Percentiles rank a stretch among this genome's conserved stretches.
Evolutionary conservation across 176 grass and related monocot species (phyloP).

Genomic region (Oryza glumipatula): DNA sequence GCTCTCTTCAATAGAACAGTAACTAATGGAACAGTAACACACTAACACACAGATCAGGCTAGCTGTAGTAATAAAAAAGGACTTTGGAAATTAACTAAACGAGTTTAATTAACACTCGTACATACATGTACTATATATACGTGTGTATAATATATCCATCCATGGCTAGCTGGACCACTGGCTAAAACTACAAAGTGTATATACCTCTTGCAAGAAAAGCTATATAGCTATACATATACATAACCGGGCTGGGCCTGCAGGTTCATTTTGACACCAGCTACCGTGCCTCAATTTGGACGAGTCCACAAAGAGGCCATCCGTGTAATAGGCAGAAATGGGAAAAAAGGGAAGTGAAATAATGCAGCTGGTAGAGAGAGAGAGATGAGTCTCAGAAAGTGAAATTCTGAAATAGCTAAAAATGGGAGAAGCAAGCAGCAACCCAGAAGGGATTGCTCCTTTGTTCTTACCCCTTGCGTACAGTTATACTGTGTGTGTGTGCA

Average conservation of each 20-base stretch:
- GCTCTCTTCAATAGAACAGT: slow-evolving; percentile 37
- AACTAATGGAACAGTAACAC: slow-evolving; percentile 48
- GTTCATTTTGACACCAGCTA: slow-evolving; percentile 1
- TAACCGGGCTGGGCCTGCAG: not conserved
- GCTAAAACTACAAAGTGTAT: not conserved
- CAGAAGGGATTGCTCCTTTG: not conserved
- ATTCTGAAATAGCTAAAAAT: slow-evolving; percentile 29
- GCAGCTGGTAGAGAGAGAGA: slow-evolving; percentile 4
- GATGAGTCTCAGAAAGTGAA: not conserved
- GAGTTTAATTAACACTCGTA: not conserved
- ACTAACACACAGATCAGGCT: not conserved
- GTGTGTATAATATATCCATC: not conserved
- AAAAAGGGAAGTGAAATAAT: not conserved
- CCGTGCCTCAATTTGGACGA: not conserved
- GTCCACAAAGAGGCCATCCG: not conserved
- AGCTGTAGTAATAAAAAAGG: not conserved
- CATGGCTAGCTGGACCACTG: slow-evolving; percentile 1
- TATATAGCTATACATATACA: not conserved
- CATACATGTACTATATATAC: not conserved
- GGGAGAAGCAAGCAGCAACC: slow-evolving; percentile 30
- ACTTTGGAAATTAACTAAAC: not conserved
- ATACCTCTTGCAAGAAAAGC: not conserved
- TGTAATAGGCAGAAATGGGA: not conserved
- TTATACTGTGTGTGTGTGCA: not conserved
- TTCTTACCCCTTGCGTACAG: slow-evolving; percentile 19